phyloP scores from a whole-genome alignment of 371 early-diverging fungal species.

The Mortierella sp. region DNA sequence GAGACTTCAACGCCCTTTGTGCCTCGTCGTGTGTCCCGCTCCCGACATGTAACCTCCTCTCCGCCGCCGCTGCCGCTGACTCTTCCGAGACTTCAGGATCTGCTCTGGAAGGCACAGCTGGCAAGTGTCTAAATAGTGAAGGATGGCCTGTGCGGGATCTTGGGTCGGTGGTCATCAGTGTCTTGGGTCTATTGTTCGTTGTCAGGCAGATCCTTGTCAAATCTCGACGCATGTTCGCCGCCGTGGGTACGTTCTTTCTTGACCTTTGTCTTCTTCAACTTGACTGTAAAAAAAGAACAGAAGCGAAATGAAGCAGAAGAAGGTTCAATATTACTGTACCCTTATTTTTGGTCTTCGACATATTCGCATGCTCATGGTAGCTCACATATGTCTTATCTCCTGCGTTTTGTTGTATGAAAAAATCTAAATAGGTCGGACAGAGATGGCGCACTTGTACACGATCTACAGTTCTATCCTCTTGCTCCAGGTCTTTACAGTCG shows the following conservation, averaged over 20 bases:
- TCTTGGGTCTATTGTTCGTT: constrained; percentile 22
- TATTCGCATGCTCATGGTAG: not conserved
- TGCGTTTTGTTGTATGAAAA: not conserved
- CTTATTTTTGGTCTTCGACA: constrained; percentile 1
- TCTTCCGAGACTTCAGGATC: not conserved
- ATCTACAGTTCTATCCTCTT: constrained; percentile 19
- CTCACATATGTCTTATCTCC: not conserved
- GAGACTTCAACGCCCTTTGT: constrained; percentile 32
- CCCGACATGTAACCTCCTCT: constrained; percentile 38
- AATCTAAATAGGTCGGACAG: constrained; percentile 25
- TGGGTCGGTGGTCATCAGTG: constrained; percentile 18
- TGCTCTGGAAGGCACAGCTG: not conserved
- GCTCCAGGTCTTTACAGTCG: constrained; percentile 37
- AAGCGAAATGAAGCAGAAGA: not conserved
- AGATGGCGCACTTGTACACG: constrained; percentile 29
- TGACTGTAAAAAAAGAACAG: not conserved
- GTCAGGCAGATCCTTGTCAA: constrained; percentile 7
- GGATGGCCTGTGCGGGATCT: constrained; percentile 21
- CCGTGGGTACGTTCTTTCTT: constrained; percentile 26
- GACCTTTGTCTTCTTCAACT: not conserved
- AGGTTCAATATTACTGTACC: too few species aligned
- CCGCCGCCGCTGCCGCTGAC: not conserved
- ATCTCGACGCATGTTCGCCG: constrained; percentile 16
- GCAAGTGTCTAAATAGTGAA: not conserved
- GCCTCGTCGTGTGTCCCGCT: constrained; percentile 25